A percentile compares a stretch with the other conserved stretches of the same genome.
phyloP scores from a whole-genome alignment of 352 stramenopile genomes.

The Elongisporangium undulatum region DNA sequence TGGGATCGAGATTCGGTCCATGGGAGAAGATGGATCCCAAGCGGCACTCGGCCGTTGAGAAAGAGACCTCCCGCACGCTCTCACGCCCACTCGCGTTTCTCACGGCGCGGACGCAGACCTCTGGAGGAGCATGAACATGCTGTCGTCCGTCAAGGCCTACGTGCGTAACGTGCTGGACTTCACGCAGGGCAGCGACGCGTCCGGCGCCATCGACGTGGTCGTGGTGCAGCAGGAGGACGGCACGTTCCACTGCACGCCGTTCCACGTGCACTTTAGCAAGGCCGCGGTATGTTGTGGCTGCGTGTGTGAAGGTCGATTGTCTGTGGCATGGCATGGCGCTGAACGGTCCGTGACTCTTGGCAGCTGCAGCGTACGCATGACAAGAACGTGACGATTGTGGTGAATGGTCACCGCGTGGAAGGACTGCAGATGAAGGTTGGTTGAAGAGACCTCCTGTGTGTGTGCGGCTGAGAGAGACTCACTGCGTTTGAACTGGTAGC shows the following conservation, averaged over 20 bases:
- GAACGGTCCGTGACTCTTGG: not conserved
- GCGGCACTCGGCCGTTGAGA: not conserved
- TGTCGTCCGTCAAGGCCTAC: constrained; percentile 86
- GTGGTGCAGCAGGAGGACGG: constrained; percentile 71
- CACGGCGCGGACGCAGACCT: not conserved
- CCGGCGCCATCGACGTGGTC: constrained; percentile 83
- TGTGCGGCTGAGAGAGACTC: not conserved
- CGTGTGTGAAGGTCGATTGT: too few species aligned
- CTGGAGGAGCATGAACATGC: constrained; percentile 62
- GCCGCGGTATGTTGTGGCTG: too few species aligned
- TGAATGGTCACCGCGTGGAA: constrained; percentile 53
- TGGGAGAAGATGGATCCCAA: not conserved
- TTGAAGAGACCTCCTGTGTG: not conserved
- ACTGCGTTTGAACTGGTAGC: constrained; percentile 10
- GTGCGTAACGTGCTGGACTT: constrained; percentile 77
- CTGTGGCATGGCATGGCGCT: too few species aligned
- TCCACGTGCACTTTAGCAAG: constrained; percentile 80
- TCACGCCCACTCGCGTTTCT: constrained; percentile 1
- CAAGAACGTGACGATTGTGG: constrained; percentile 45
- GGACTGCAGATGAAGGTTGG: constrained; percentile 74
- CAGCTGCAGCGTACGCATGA: constrained; percentile 28
- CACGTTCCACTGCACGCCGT: constrained; percentile 57
- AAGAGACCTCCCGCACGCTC: not conserved
- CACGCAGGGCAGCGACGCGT: constrained; percentile 41
- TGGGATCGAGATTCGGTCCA: not conserved